Conservation (phyloP, 352 stramenopile genomes). For the Globisporangium nodosum region DNA sequence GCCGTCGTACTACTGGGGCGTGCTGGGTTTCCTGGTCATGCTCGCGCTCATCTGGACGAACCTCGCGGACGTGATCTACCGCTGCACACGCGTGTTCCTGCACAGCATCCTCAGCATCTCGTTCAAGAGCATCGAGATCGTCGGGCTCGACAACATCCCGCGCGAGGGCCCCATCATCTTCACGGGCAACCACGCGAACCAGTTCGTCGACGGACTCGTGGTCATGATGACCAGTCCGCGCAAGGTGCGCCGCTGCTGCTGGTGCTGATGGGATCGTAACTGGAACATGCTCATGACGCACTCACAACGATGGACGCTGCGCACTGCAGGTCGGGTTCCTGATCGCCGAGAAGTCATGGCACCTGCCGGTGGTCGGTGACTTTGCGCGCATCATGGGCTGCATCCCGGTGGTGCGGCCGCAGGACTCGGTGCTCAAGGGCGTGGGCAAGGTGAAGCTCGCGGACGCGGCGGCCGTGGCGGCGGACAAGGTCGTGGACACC, state of each 20-base stretch:
- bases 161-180: constrained; percentile 96
- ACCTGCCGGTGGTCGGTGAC: constrained; percentile 92
- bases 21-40: constrained; percentile 57
- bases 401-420: constrained; percentile 95
- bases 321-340: constrained; percentile 87
- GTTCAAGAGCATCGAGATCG: constrained; percentile 96
- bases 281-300: neutral
- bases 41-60: constrained; percentile 71
- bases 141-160: constrained; percentile 95
- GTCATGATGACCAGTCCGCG: constrained; percentile 93
- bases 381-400: constrained; percentile 93
- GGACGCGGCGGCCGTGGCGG: constrained; percentile 19
- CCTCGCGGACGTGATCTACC: constrained; percentile 75
- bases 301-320: too few species aligned
- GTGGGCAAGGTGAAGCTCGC: constrained; percentile 61
- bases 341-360: constrained; percentile 96
- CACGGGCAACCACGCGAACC: constrained; percentile 97
- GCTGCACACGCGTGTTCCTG: constrained; percentile 90
- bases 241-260: constrained; percentile 43
- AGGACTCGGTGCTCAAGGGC: constrained; percentile 85
- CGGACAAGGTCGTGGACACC: constrained; percentile 19
- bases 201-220: constrained; percentile 97
- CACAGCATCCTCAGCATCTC: constrained; percentile 97
- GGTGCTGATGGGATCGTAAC: neutral
- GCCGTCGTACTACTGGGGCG: constrained; percentile 64